These are phyloP conservation scores for Amaranthus cruentus DNA, from an alignment of 148 eudicot genomes.

Conservation along the genomic window DNA sequence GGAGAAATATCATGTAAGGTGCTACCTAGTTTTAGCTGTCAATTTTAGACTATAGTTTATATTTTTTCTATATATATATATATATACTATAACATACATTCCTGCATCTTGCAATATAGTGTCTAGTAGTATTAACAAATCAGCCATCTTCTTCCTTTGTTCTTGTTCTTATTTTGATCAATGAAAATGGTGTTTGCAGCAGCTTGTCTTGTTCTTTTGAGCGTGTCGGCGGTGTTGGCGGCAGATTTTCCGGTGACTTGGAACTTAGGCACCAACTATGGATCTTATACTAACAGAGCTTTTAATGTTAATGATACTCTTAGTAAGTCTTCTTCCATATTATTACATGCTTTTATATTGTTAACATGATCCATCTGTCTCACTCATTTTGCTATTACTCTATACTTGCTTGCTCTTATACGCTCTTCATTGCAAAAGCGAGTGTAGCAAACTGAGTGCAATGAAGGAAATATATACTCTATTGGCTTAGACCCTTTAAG, in stretches of 20 bases:
- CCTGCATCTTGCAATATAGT: conserved; percentile 70
- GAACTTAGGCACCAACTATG: conserved; percentile 17
- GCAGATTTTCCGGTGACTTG: conserved; percentile 11
- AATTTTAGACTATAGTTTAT: neutral
- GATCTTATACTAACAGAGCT: conserved; percentile 19
- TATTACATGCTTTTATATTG: neutral
- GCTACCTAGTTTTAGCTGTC: conserved; percentile 4
- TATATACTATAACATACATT: conserved; percentile 42
- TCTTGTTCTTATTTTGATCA: neutral
- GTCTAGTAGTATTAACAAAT: conserved; percentile 56
- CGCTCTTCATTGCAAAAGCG: no score
- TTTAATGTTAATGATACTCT: conserved; percentile 19
- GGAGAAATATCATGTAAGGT: neutral
- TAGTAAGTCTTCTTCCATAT: conserved; percentile 7
- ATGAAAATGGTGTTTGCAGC: conserved; percentile 15
- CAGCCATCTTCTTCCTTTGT: conserved; percentile 27
- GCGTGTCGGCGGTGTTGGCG: conserved; percentile 14
- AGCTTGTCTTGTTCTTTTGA: conserved; percentile 19
- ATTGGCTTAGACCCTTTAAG: no score
- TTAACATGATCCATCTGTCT: neutral
- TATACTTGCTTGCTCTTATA: no score
- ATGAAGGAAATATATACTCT: no score
- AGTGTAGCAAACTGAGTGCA: no score
- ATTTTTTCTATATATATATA: neutral
- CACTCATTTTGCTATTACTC: no score